A percentile compares a stretch with the other conserved stretches of the same genome.
phyloP scores from a whole-genome alignment of 352 stramenopile species.

The Phytopythium montanum region DNA sequence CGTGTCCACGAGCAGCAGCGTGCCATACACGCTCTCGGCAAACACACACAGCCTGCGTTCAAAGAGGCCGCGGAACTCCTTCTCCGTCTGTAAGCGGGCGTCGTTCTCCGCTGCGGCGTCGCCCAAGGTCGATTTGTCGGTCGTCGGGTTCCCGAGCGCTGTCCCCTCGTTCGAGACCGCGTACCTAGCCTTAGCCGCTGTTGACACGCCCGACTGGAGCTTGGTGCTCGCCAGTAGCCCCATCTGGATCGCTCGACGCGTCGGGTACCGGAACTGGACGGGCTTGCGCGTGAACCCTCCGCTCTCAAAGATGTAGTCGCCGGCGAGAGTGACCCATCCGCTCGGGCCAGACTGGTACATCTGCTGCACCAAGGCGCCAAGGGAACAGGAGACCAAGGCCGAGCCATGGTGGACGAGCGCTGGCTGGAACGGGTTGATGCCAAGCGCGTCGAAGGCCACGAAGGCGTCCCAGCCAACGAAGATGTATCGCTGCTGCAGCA shows the following conservation, averaged over 20 bases:
- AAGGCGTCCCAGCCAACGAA: slow-evolving; percentile 44
- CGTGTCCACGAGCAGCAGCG: slow-evolving; percentile 24
- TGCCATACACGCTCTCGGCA: slow-evolving; percentile 12
- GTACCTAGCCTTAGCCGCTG: not conserved
- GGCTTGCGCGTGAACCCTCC: slow-evolving; percentile 19
- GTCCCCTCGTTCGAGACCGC: not conserved
- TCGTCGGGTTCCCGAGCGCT: not conserved
- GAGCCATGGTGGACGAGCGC: slow-evolving; percentile 15
- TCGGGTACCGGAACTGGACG: slow-evolving; percentile 13
- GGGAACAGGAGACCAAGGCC: slow-evolving; percentile 22
- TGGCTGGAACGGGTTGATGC: slow-evolving; percentile 30
- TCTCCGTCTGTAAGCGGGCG: not conserved
- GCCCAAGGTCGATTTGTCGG: not conserved
- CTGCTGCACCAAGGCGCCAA: slow-evolving; percentile 30
- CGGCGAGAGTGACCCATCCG: slow-evolving; percentile 21
- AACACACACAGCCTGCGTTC: slow-evolving; percentile 21
- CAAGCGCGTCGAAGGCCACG: slow-evolving; percentile 24
- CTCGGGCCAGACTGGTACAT: slow-evolving; percentile 36
- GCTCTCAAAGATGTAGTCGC: slow-evolving; percentile 31
- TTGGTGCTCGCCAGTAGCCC: slow-evolving; percentile 13
- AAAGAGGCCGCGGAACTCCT: slow-evolving; percentile 19
- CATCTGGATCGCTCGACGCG: slow-evolving; percentile 24
- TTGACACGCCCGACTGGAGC: not conserved
- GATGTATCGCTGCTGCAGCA: slow-evolving; percentile 31
- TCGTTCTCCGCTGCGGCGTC: not conserved